These are phyloP conservation scores for Backusella psychrophila DNA, from an alignment of 192 early-diverging fungal genomes.

Conservation along the genomic window DNA sequence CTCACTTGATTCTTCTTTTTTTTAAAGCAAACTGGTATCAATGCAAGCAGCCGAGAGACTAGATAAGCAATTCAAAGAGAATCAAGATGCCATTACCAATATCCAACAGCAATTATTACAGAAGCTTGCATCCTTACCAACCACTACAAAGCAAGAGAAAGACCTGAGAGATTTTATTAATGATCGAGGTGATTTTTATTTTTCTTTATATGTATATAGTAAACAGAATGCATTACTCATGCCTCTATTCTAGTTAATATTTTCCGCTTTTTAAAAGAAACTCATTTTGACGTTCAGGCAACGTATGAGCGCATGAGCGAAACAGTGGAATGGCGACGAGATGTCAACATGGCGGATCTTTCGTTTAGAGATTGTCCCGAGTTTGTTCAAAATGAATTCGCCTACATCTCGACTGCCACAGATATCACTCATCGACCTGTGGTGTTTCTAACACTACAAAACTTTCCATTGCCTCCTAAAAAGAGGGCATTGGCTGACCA, in stretches of 20 bases:
- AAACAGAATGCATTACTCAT: not conserved
- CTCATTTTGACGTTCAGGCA: constrained; percentile 21
- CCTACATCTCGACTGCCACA: constrained; percentile 31
- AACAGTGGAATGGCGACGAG: constrained; percentile 37
- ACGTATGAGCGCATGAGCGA: constrained; percentile 20
- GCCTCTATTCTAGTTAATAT: constrained; percentile 33
- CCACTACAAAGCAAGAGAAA: not conserved
- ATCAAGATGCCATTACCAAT: not conserved
- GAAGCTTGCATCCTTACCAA: not conserved
- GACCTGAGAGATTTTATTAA: not conserved
- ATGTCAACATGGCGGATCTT: constrained; percentile 25
- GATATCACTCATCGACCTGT: constrained; percentile 34
- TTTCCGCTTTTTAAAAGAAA: constrained; percentile 36
- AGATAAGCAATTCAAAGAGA: not conserved
- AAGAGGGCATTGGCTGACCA: constrained; percentile 14
- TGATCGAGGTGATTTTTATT: constrained; percentile 2
- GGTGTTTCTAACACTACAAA: constrained; percentile 27
- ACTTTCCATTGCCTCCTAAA: constrained; percentile 16
- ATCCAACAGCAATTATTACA: not conserved
- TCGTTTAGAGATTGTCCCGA: constrained; percentile 9
- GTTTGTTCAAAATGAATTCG: constrained; percentile 23
- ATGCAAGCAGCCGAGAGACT: not conserved
- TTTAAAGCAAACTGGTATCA: not conserved
- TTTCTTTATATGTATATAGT: not conserved
- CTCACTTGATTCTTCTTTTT: not conserved